phyloP scores from a whole-genome alignment of 768 basidiomycete species.

The Boletus vermiculosoides region DNA sequence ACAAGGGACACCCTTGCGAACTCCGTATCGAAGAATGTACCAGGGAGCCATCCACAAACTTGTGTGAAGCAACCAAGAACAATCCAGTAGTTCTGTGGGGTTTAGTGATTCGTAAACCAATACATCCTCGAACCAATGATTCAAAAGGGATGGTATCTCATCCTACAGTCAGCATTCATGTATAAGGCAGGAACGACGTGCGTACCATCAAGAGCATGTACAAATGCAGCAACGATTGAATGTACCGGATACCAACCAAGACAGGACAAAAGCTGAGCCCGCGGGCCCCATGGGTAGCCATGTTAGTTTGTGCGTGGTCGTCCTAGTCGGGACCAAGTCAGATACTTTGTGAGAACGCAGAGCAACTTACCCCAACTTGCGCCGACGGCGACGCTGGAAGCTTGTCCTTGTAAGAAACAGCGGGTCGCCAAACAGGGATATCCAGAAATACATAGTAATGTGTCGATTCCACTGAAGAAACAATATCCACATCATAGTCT shows the following conservation, averaged over 20 bases:
- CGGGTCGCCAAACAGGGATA: not conserved
- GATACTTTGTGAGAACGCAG: not conserved
- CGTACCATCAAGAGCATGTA: conserved; percentile 27
- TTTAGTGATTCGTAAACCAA: conserved; percentile 11
- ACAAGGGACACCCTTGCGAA: not conserved
- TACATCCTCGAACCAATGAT: conserved; percentile 23
- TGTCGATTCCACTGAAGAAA: not conserved
- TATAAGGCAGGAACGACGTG: not conserved
- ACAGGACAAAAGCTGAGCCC: conserved; percentile 25
- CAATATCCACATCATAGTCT: not conserved
- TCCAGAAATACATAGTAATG: conserved; percentile 3
- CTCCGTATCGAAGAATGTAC: conserved; percentile 1
- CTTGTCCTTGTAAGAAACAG: not conserved
- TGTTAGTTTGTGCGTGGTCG: not conserved
- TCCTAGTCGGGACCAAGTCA: conserved; percentile 6
- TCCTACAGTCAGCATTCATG: not conserved
- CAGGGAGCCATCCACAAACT: conserved; percentile 6
- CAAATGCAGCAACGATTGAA: conserved; percentile 16
- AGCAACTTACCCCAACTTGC: not conserved
- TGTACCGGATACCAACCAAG: conserved; percentile 10
- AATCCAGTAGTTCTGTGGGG: not conserved
- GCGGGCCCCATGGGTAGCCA: conserved; percentile 6
- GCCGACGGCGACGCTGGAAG: not conserved
- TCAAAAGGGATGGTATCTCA: conserved; percentile 18
- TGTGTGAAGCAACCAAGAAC: conserved; percentile 1